Evolutionary conservation across 164 flowering plant species (phyloP), one percentile per base, ranked within the genome.

Genomic region (Piper longum): DNA sequence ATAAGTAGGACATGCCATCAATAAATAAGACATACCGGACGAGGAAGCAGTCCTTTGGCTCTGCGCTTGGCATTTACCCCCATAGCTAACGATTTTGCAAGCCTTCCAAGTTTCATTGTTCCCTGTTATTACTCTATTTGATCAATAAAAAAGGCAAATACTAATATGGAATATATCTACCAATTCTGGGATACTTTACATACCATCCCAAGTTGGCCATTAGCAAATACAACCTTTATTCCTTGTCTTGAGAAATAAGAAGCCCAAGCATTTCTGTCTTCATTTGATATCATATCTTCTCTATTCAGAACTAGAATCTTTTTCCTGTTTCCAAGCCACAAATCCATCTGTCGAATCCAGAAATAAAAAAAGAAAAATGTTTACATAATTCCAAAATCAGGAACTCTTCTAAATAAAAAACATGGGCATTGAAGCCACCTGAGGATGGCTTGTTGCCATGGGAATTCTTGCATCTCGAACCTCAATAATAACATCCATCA

Each of bases 391-490:
- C 16, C 7, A 13, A 36, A 52, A 5, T 54, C 5, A 14, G 12
- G 19, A 7, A 60, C 48, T 42, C 7, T 60, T 14, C 51, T 56
- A 56, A 60, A 26, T 41, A 48, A 62, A 51, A 39, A 43, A 40
- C 6, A 13, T 42, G 59, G 45, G 36, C 48, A 26, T 41, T 13
- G 56, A 64, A 40, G 56, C 57, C 51, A 89, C 98, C 95, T 71
- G 83, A 16, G 97, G 99, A 74, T 88, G 99, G 71, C 75, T 81
- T 17, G 99, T 88, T 60, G 97, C 80, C 79, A 88, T 57, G 11
- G 96, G 97, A 68, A 90, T 93, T 76, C 99, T 86, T 36, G 96
- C 96, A 80, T 93, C 97, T 64, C 97, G 86, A 57, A 93, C 97
- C 73, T 93, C 99, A 62, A 93, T 87, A 55, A 93, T 97, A 66